Base-by-base conservation (phyloP, 2,329 filamentous ascomycete species). In the Arthrobotrys entomopaga region DNA sequence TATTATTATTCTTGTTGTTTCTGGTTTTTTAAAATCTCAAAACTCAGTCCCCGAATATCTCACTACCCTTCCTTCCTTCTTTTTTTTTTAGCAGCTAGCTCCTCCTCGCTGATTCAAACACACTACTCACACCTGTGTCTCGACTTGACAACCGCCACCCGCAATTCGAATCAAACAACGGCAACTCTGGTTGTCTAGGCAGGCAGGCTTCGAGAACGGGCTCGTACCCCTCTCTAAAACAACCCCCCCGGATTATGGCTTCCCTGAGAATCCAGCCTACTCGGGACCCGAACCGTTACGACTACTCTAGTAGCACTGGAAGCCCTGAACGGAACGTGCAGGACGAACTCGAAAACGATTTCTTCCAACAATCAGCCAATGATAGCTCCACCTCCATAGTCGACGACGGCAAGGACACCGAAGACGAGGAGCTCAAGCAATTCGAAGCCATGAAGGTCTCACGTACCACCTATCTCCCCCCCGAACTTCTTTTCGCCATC, bases 401-500 rank as follows among this genome's bases (percentile, higher is more conserved):
- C 38, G 70, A 74, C 52, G 70, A 74, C 19, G 58, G 63, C 57
- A 74, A 67, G 34, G 70, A 74, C 26, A 64, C 63, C 29, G 77
- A 77, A 42, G 69, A 75, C 59, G 71, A 75, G 24, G 76, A 77
- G 50, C 65, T 79, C 26, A 78, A 76, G 16, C 61, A 76, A 53
- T 79, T 79, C 40, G 75, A 77, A 56, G 77, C 77, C 46, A 79
- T 79, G 78, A 76, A 75, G 10, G 77, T 79, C 48, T 79, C 78
- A 10, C 70, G 76, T 50, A 77, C 93, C 54, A 89, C 97, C 73
- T 90, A 91, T 78, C 88, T 99, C 40, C 95, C 95, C 43, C 94
- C 93, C 81, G 95, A 99, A 84, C 91, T 99, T 75, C 88, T 98
- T 80, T 97, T 99, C 79, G 87, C 89, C 82, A 90, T 98, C 79